A percentile compares a stretch with the other conserved stretches of the same genome.
Conservation (phyloP, 176 grass and related monocot species). For the Triticum aestivum region IWGSC_CS_RefSeq_v2.1 NC_057814.1:14224289-14224788, state of each 20-base stretch:
- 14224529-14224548: conserved; percentile 88
- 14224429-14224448: conserved; percentile 50
- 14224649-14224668: conserved; percentile 87
- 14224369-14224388: conserved; percentile 71
- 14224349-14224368: conserved; percentile 96
- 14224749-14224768: conserved; percentile 35
- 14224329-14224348: conserved; percentile 67
- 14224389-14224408: conserved; percentile 86
- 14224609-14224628: conserved; percentile 79
- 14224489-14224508: too few species aligned
- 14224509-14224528: conserved; percentile 59
- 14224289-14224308: conserved; percentile 66
- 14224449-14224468: neutral
- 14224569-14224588: conserved; percentile 82
- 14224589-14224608: conserved; percentile 89
- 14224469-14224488: too few species aligned
- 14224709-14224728: conserved; percentile 27
- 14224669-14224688: conserved; percentile 79
- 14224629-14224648: conserved; percentile 82
- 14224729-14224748: conserved; percentile 26
- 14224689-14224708: conserved; percentile 73
- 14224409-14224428: conserved; percentile 82
- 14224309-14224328: conserved; percentile 72
- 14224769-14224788: conserved; percentile 71
- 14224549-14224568: conserved; percentile 92